Evolutionary conservation across 768 basidiomycete species (phyloP), one percentile per base, ranked within the genome.

Genomic region (Phaffia tasmanica): DNA sequence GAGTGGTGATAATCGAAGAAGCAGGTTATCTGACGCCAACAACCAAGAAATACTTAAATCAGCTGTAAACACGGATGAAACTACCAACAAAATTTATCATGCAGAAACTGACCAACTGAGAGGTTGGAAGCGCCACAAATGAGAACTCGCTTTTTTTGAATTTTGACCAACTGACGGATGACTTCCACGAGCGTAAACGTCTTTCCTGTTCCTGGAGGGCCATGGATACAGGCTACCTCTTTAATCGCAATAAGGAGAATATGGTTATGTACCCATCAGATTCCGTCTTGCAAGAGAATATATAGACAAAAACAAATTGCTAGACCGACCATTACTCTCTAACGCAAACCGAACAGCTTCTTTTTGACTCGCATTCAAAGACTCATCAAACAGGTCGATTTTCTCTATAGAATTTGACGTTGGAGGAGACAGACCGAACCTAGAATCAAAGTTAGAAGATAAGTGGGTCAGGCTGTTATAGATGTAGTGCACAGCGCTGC

Each of bases 191-290:
- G 80, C 0, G 94, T 95, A 71, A 91, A 88, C 0, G 94, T 99
- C 79, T 98, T 98, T 8, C 94, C 94, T 2, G 92, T 94, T 23
- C 94, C 94, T 68, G 95, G 95, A n/a, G 95, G 95, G 0, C 95
- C 95, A 73, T 98, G 93, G 29, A 99, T 91, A 71, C 90, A 89
- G 0, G 89, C 89, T 0, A 97, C 82, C 74, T 94, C 65, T 62
- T n/a, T n/a, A n/a, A n/a, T n/a, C 30, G 18, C 15, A 47, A n/a
- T n/a, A 46, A 25, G 16, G 27, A 51, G 9, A n/a, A 9, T 4
- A 15, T 15, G 19, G 19, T 29, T 48, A 53, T 5, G 35, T 42
- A 42, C 4, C 11, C 11, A 11, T 42, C 35, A 42, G 35, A 42
- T 42, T 4, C 35, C 35, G 35, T 42, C 11, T 42, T 42, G 11